A percentile compares a stretch with the other conserved stretches of the same genome.
phyloP scores from a whole-genome alignment of 1,284 basidiomycete species.

The Ustilago loliicola region DNA sequence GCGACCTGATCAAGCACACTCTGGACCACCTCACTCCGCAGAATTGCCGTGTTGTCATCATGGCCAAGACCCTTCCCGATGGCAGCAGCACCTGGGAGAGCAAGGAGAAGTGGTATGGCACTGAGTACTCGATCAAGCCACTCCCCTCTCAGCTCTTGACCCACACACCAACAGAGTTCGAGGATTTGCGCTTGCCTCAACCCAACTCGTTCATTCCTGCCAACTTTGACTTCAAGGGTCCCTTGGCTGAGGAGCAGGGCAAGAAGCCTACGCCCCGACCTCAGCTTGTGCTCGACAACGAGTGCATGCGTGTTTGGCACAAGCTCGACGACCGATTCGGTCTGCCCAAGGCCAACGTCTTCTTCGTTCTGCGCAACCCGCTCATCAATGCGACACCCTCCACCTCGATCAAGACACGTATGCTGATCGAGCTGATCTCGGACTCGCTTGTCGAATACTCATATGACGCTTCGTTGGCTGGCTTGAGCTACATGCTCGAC shows the following conservation, averaged over 20 bases:
- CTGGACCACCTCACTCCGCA: conserved; percentile 77
- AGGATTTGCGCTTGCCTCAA: conserved; percentile 64
- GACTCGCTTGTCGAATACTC: conserved; percentile 91
- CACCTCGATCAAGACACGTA: conserved; percentile 73
- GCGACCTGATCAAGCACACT: conserved; percentile 77
- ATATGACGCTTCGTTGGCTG: conserved; percentile 93
- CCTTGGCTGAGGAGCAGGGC: conserved; percentile 37
- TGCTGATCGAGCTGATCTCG: conserved; percentile 88
- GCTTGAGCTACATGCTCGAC: conserved; percentile 82
- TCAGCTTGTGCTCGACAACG: conserved; percentile 58
- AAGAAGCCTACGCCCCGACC: conserved; percentile 63
- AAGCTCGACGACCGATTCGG: conserved; percentile 70
- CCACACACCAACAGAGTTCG: conserved; percentile 37
- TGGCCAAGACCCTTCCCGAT: conserved; percentile 75
- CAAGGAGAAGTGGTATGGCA: conserved; percentile 70
- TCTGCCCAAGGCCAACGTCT: conserved; percentile 69
- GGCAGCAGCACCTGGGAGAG: conserved; percentile 59
- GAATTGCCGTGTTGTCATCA: conserved; percentile 81
- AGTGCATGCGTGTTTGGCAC: conserved; percentile 67
- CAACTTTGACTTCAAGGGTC: conserved; percentile 58
- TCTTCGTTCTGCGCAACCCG: conserved; percentile 66
- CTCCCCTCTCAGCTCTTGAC: conserved; percentile 53
- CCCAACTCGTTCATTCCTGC: conserved; percentile 68
- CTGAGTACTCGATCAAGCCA: conserved; percentile 66
- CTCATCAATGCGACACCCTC: conserved; percentile 69